Conservation (phyloP, 2,329 filamentous ascomycete genomes). For the Ophiosphaerella korrae region DNA sequence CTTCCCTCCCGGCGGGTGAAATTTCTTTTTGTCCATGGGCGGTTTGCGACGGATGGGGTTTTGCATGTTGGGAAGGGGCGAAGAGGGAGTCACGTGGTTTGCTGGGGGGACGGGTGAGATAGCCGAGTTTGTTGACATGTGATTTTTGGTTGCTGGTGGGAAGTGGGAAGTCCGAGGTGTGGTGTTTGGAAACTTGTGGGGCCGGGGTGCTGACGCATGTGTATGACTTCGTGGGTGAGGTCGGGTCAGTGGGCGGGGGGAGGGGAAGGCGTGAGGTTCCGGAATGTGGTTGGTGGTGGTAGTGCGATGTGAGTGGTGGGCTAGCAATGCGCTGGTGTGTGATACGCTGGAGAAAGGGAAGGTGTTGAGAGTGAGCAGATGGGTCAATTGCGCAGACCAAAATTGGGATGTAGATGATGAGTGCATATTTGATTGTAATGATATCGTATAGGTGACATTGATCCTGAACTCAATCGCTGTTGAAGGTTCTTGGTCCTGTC, state of each 20-base stretch:
- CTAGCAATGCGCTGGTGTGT: no score
- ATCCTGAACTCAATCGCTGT: slow-evolving; percentile 13
- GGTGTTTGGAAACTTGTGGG: not conserved
- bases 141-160: no score
- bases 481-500: slow-evolving; percentile 9
- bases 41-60: no score
- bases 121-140: no score
- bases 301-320: slow-evolving; percentile 1
- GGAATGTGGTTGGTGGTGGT: slow-evolving; percentile 1
- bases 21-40: not conserved
- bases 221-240: not conserved
- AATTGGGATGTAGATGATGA: not conserved
- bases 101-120: no score
- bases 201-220: slow-evolving; percentile 4
- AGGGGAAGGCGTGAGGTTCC: not conserved
- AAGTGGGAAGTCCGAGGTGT: not conserved
- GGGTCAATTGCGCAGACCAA: no score
- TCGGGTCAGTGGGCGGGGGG: slow-evolving; percentile 1
- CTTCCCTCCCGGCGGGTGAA: slow-evolving; percentile 1
- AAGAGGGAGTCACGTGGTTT: no score
- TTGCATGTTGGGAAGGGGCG: no score
- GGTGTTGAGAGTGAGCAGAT: not conserved
- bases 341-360: no score
- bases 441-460: slow-evolving; percentile 12
- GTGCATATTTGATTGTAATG: slow-evolving; percentile 1